A percentile compares a stretch with the other conserved stretches of the same genome.
Evolutionary conservation across 371 early-diverging fungal genomes (phyloP).

Genomic region (Phascolomyces articulosus): DNA sequence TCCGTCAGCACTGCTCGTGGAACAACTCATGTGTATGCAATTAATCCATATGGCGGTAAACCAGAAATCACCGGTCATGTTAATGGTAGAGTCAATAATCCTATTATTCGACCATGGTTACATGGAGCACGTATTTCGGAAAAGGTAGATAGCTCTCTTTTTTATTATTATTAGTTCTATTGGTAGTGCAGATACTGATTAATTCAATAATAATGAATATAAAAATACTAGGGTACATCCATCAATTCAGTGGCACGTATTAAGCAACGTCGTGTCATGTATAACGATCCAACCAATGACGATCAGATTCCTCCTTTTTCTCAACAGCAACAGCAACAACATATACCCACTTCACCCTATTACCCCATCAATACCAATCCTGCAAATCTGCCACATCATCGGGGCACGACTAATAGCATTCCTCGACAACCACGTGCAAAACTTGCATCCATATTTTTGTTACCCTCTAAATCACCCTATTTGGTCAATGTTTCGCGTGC

Average conservation of each 20-base stretch:
- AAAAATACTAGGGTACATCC: constrained; percentile 29
- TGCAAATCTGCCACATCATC: not conserved
- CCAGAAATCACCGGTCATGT: constrained; percentile 69
- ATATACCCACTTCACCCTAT: constrained; percentile 17
- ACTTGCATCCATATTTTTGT: constrained; percentile 41
- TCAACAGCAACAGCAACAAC: constrained; percentile 4
- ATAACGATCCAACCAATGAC: constrained; percentile 15
- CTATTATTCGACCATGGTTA: constrained; percentile 18
- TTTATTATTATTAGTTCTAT: no score
- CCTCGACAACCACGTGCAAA: constrained; percentile 26
- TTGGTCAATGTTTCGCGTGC: constrained; percentile 20
- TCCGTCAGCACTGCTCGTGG: constrained; percentile 79
- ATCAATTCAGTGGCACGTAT: constrained; percentile 53
- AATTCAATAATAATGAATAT: not conserved
- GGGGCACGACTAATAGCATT: not conserved
- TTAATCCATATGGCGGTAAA: constrained; percentile 73
- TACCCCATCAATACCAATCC: constrained; percentile 5
- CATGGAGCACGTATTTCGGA: not conserved
- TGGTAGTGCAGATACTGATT: not conserved
- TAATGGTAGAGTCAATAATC: constrained; percentile 44
- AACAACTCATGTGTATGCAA: constrained; percentile 77
- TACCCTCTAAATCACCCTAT: constrained; percentile 30
- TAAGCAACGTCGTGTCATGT: constrained; percentile 56
- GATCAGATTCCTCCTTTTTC: constrained; percentile 8
- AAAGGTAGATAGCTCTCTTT: not conserved